A percentile compares a stretch with the other conserved stretches of the same genome.
Evolutionary conservation across 2,329 filamentous ascomycete genomes (phyloP).

Genomic region (Eurotiales sp.): DNA sequence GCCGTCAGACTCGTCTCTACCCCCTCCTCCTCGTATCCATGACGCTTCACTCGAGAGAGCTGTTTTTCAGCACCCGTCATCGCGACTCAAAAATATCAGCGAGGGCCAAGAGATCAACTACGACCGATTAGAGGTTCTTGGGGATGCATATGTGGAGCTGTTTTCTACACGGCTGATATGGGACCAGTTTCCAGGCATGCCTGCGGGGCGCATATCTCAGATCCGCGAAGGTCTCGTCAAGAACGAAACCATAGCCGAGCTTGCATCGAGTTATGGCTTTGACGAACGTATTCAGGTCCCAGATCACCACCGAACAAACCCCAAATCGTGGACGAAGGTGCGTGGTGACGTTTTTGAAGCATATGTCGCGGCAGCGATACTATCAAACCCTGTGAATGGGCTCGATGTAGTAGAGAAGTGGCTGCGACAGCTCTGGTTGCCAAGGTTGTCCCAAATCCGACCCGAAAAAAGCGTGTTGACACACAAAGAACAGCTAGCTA

Average conservation of each 20-base stretch:
- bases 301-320: slow-evolving; percentile 39
- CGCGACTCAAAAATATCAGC: slow-evolving; percentile 24
- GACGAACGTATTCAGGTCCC: slow-evolving; percentile 61
- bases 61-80: slow-evolving; percentile 64
- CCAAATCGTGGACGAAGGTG: slow-evolving; percentile 65
- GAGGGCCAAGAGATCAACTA: slow-evolving; percentile 53
- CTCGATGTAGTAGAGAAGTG: slow-evolving; percentile 61
- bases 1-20: slow-evolving; percentile 15
- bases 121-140: slow-evolving; percentile 82
- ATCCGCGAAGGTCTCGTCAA: slow-evolving; percentile 75
- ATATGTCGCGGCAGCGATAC: slow-evolving; percentile 74
- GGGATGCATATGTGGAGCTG: slow-evolving; percentile 79
- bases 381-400: slow-evolving; percentile 63
- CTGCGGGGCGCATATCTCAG: slow-evolving; percentile 68
- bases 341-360: slow-evolving; percentile 87
- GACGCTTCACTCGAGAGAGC: slow-evolving; percentile 58
- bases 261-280: slow-evolving; percentile 67
- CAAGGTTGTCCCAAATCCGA: slow-evolving; percentile 48
- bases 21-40: slow-evolving; percentile 55
- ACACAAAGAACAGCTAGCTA: slow-evolving; percentile 53
- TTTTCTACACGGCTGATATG: slow-evolving; percentile 73
- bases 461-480: slow-evolving; percentile 29
- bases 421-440: slow-evolving; percentile 72
- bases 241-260: slow-evolving; percentile 71
- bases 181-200: slow-evolving; percentile 62